These are phyloP conservation scores for Collybia nuda DNA, from an alignment of 768 basidiomycete species.

Conservation along the genomic window DNA sequence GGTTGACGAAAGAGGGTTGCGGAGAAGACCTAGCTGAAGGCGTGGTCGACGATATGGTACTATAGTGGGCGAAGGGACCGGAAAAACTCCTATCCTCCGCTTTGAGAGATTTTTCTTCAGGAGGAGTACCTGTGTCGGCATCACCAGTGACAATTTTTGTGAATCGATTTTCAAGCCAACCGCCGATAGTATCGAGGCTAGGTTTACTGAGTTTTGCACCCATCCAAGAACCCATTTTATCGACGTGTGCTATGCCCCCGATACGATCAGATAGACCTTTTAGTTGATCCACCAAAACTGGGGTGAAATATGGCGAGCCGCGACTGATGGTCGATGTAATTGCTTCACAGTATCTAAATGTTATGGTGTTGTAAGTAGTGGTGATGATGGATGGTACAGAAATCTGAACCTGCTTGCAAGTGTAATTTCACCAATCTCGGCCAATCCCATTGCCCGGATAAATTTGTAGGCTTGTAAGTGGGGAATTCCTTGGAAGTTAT, in stretches of 20 bases:
- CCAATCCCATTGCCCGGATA: conserved; percentile 70
- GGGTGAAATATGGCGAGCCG: conserved; percentile 65
- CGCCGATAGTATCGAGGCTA: conserved; percentile 87
- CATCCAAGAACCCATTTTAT: conserved; percentile 86
- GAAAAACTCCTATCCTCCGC: conserved; percentile 41
- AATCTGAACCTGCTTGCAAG: conserved; percentile 68
- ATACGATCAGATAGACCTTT: conserved; percentile 80
- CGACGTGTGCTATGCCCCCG: conserved; percentile 65
- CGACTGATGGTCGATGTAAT: conserved; percentile 67
- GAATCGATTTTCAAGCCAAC: conserved; percentile 89
- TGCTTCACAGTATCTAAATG: conserved; percentile 86
- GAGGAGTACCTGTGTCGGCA: conserved; percentile 48
- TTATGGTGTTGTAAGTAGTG: background rate
- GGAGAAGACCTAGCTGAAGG: conserved; percentile 79
- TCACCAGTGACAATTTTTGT: conserved; percentile 96
- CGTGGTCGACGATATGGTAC: conserved; percentile 82
- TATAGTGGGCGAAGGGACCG: conserved; percentile 93
- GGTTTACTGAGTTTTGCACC: conserved; percentile 85
- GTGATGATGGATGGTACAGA: background rate
- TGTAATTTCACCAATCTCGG: conserved; percentile 80
- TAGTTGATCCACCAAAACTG: conserved; percentile 68
- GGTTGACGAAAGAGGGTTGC: conserved; percentile 51
- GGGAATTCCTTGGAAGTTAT: conserved; percentile 77
- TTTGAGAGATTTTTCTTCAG: conserved; percentile 34
- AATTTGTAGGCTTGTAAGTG: conserved; percentile 89